These are phyloP conservation scores for Cercospora brassicicola DNA, from an alignment of 2,329 filamentous ascomycete species.

Conservation along the genomic window DNA sequence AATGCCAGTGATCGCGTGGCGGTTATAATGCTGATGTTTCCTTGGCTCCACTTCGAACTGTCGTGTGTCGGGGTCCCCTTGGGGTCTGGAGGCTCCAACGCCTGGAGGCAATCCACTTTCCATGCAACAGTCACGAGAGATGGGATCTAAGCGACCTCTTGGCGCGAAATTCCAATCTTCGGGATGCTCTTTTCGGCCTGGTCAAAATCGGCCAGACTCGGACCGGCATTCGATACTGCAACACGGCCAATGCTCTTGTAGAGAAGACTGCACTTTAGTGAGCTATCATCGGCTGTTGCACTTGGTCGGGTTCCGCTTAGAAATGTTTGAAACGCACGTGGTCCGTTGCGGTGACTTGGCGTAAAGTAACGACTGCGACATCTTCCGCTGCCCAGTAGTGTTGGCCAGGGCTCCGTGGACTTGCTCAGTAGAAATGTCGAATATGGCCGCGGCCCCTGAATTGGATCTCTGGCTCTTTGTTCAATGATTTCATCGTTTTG, in stretches of 20 bases:
- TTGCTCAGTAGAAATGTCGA: not conserved
- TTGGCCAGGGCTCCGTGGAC: not conserved
- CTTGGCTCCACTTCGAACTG: conserved; percentile 5
- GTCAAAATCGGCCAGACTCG: not conserved
- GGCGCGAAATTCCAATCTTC: not conserved
- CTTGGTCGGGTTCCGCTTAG: not conserved
- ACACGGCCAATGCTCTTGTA: conserved; percentile 1
- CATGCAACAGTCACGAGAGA: conserved; percentile 9
- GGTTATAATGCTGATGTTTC: conserved; percentile 4
- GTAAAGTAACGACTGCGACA: not conserved
- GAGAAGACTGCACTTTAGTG: not conserved
- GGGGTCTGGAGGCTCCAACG: not conserved
- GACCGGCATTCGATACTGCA: not conserved
- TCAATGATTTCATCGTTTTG: not conserved
- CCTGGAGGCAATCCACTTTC: conserved; percentile 4
- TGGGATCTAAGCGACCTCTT: conserved; percentile 7
- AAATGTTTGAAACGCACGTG: not conserved
- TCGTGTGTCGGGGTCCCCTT: conserved; percentile 7
- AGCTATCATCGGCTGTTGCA: not conserved
- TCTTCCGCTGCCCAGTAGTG: not conserved
- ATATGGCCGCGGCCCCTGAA: not conserved
- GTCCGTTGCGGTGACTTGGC: not conserved
- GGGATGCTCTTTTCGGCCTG: conserved; percentile 6
- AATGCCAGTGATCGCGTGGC: conserved; percentile 13
- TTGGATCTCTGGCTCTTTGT: not conserved